These are phyloP conservation scores for Acacia confusa DNA, from an alignment of 306 rosid genomes.

Conservation along the genomic window DNA sequence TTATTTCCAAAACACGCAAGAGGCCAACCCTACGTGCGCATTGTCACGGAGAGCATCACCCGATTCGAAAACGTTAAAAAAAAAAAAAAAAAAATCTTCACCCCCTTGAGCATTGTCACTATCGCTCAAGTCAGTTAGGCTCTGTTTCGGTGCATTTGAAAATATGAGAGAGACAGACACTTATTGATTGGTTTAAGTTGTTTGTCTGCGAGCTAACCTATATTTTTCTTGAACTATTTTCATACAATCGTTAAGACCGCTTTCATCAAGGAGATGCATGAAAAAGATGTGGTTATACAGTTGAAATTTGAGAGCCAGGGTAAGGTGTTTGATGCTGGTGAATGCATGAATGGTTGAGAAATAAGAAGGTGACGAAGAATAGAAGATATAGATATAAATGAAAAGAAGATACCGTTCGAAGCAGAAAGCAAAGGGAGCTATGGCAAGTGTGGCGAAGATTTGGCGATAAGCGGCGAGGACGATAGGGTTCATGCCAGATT, in stretches of 20 bases:
- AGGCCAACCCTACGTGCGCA: neutral
- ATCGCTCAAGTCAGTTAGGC: slow-evolving; percentile 65
- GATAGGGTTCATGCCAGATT: slow-evolving; percentile 73
- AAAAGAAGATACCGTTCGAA: slow-evolving; percentile 52
- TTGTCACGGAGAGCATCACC: neutral
- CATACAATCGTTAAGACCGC: neutral
- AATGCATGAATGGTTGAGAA: neutral
- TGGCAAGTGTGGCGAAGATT: slow-evolving; percentile 63
- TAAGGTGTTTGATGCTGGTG: neutral
- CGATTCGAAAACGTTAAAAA: neutral
- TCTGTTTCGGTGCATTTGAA: slow-evolving; percentile 57
- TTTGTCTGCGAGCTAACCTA: neutral
- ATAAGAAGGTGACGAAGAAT: neutral
- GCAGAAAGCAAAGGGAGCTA: slow-evolving; percentile 70
- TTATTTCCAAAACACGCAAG: slow-evolving; percentile 4
- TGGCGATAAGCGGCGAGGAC: slow-evolving; percentile 85
- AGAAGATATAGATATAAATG: neutral
- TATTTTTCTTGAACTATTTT: neutral
- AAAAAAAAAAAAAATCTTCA: slow-evolving; percentile 33
- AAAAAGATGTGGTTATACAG: neutral
- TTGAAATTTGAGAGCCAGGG: neutral
- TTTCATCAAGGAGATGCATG: neutral
- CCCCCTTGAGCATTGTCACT: slow-evolving; percentile 38
- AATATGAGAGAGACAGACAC: slow-evolving; percentile 41
- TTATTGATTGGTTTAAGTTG: neutral